Evolutionary conservation across 1,284 basidiomycete genomes (phyloP), one percentile per base, ranked within the genome.

Genomic region (Golubevia sp.): DNA sequence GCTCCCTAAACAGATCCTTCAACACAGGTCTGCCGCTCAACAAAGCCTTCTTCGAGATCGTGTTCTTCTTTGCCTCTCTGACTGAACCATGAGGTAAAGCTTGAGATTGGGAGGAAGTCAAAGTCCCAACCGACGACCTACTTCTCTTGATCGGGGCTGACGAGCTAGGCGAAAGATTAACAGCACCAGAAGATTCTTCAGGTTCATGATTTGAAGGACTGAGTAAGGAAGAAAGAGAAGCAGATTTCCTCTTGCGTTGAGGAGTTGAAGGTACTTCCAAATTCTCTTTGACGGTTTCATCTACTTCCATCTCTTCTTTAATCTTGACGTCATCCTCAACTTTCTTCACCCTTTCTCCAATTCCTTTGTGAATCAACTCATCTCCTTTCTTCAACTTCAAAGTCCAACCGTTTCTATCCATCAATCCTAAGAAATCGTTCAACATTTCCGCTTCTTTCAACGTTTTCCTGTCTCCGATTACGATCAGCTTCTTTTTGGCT

Each of bases 401-500:
- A n/a, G 63, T 49, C 38, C 64, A 64, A n/a, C 56, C 55, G 2
- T 50, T 23, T 15, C 25, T 49, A 20, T 56, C 53, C 58, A 72
- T 55, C 34, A 67, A 49, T 15, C n/a, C 44, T 13, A 70, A 38
- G 21, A 71, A 49, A 20, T 54, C 48, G 2, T 38, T 55, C 51
- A 73, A 58, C 51, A 69, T 57, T 24, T 56, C 27, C 13, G 53
- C 23, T n/a, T 49, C 50, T 5, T 49, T n/a, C 50, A 82, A 56
- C 0, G 79, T 82, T 2, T 38, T 11, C 1, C 24, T 24, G 49
- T 68, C 70, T 7, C 78, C 79, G 2, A 80, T 30, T 48, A 82
- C 51, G 34, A 80, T 44, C 3, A 82, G 59, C 59, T 80, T 94
- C 87, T 91, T 94, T 75, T 66, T 59, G 3, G 76, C 74, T 2